A percentile compares a stretch with the other conserved stretches of the same genome.
Evolutionary conservation across 768 basidiomycete species (phyloP).

Genomic region (Boletus rubropictus): DNA sequence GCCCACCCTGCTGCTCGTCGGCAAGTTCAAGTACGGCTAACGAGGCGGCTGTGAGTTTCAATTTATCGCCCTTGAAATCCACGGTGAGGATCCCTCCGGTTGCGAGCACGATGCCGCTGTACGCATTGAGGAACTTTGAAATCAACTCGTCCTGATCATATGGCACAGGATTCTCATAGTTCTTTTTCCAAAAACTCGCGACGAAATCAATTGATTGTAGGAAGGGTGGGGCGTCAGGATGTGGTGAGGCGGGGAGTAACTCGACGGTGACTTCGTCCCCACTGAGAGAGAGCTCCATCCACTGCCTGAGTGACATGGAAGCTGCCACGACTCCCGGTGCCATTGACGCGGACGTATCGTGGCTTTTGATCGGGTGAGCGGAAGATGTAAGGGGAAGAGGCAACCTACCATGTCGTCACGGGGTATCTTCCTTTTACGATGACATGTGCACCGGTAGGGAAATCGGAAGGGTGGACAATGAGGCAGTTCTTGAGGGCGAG

Average conservation of each 20-base stretch:
- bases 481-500: slow-evolving; percentile 79
- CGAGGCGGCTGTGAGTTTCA: slow-evolving; percentile 65
- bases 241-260: slow-evolving; percentile 42
- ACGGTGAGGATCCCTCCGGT: slow-evolving; percentile 69
- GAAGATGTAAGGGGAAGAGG: background rate
- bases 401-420: slow-evolving; percentile 63
- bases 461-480: slow-evolving; percentile 75
- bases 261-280: slow-evolving; percentile 77
- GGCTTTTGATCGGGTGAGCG: slow-evolving; percentile 43
- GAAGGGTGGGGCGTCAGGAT: slow-evolving; percentile 54
- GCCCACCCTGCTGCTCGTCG: slow-evolving; percentile 49
- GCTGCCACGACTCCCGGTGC: slow-evolving; percentile 68
- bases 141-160: slow-evolving; percentile 88
- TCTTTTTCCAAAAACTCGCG: slow-evolving; percentile 55
- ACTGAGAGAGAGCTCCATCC: slow-evolving; percentile 76
- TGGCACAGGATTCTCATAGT: slow-evolving; percentile 53
- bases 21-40: slow-evolving; percentile 57
- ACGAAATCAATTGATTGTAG: slow-evolving; percentile 79
- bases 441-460: slow-evolving; percentile 66
- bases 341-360: slow-evolving; percentile 73
- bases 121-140: slow-evolving; percentile 66
- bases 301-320: slow-evolving; percentile 75
- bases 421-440: slow-evolving; percentile 67
- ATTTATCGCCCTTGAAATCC: slow-evolving; percentile 81
- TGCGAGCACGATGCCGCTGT: slow-evolving; percentile 65